Percentiles rank a stretch among this genome's conserved stretches.
Conservation (phyloP, 345 rosid genomes). For the Alliaria petiolata region DNA sequence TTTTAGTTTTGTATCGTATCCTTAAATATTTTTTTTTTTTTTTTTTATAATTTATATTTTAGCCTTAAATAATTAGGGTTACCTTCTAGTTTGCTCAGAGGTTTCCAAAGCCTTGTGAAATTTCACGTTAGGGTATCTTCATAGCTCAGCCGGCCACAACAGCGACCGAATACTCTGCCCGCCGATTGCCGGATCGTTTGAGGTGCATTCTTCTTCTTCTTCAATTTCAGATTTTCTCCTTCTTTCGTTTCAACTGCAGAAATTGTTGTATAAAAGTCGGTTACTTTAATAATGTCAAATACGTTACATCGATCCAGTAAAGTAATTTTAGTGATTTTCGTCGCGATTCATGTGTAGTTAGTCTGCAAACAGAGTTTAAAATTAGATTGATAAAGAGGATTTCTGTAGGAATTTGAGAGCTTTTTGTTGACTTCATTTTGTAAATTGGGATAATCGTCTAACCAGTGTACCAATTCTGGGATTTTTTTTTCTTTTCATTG, state of each 20-base stretch:
- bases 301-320: background rate
- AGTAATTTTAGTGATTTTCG: background rate
- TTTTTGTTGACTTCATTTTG: slow-evolving; percentile 16
- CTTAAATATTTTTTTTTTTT: too few relatives aligned
- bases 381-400: background rate
- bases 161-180: slow-evolving; percentile 10
- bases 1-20: too few relatives aligned
- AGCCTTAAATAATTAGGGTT: background rate
- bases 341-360: background rate
- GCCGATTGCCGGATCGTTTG: slow-evolving; percentile 13
- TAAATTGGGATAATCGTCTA: background rate
- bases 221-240: background rate
- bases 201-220: slow-evolving; percentile 10
- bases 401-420: background rate
- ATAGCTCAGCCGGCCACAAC: slow-evolving; percentile 24
- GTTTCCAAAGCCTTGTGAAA: background rate
- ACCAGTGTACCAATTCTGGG: background rate
- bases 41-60: background rate
- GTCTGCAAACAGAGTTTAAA: background rate
- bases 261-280: background rate
- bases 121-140: slow-evolving; percentile 9
- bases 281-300: background rate
- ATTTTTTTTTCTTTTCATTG: background rate
- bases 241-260: background rate
- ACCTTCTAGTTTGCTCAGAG: background rate